Evolutionary conservation across 2,329 filamentous ascomycete genomes (phyloP), one percentile per base, ranked within the genome.

Genomic region (Epicoccum nigrum): DNA sequence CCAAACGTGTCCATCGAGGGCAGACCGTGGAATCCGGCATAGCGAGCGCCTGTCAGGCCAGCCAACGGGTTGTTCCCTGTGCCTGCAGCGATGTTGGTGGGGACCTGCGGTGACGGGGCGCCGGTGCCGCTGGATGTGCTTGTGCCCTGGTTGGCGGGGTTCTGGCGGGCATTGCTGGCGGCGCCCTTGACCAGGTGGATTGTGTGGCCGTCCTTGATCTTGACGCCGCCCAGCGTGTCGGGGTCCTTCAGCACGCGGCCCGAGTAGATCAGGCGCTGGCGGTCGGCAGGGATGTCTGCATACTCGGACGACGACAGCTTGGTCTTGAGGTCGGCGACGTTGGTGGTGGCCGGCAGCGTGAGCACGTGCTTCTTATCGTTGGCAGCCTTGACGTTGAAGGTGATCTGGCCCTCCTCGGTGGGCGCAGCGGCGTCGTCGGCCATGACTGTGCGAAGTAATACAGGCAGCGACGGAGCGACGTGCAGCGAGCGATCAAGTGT

Each of bases 361-460:
- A 99, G 80, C 44, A 84, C 86, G 70, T 91, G 92, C 74, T 89
- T 91, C 72, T 84, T 86, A 71, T 97, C 92, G 65, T 87, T 88
- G n/a, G 91, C 92, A n/a, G 90, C 90, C 81, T 97, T 99, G 76
- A 99, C 87, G 78, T 92, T 94, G 84, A 99, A 97, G 74, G 90
- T 96, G 77, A 99, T 79, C 67, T 92, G 86, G 67, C 86, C 78
- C 69, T 92, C 90, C 65, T 85, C 82, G 48, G 79, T 73, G 67
- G 67, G 61, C 27, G 68, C 58, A 61, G 80, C 73, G 62, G 80
- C 74, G 69, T 83, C 83, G 74, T 90, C 87, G 70, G 87, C 82
- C 86, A 89, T 90, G 68, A 50, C 58, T 50, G 55, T 5, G 38
- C n/a, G 32, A 13, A 46, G 37, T 41, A 42, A 38, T 38, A 8